Conservation (phyloP, 2,329 filamentous ascomycete species). For the Didymella segeticola region DNA sequence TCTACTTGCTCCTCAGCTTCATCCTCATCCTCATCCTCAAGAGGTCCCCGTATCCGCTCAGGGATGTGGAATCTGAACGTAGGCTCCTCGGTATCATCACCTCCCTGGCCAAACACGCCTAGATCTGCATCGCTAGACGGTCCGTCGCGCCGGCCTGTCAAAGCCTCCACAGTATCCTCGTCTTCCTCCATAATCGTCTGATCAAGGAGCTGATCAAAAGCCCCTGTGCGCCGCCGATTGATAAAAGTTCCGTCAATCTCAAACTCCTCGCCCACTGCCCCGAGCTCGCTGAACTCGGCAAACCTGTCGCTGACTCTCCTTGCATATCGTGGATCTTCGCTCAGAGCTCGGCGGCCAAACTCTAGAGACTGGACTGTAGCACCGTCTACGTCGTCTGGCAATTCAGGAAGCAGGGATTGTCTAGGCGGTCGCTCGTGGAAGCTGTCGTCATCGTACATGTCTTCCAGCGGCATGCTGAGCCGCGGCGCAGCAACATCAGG, state of each 20-base stretch:
- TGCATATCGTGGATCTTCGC: conserved; percentile 50
- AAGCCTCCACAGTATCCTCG: conserved; percentile 40
- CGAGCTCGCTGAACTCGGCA: conserved; percentile 53
- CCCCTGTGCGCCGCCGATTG: conserved; percentile 30
- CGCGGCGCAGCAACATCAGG: conserved; percentile 52
- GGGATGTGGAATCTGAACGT: conserved; percentile 50
- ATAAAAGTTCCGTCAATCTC: conserved; percentile 54
- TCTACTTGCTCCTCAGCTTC: conserved; percentile 18
- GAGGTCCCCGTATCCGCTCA: conserved; percentile 37
- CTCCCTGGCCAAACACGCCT: conserved; percentile 41
- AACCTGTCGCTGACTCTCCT: conserved; percentile 61
- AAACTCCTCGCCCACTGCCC: conserved; percentile 42
- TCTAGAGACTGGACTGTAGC: conserved; percentile 59
- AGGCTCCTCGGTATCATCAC: conserved; percentile 46
- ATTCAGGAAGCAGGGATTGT: conserved; percentile 44
- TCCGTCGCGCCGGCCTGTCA: conserved; percentile 41
- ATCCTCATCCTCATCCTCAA: conserved; percentile 23
- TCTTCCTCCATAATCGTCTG: conserved; percentile 41
- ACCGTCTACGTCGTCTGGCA: conserved; percentile 48
- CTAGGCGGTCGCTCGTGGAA: conserved; percentile 49
- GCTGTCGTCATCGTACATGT: conserved; percentile 53
- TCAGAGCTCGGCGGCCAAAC: conserved; percentile 51
- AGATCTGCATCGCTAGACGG: conserved; percentile 40
- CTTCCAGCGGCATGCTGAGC: conserved; percentile 51
- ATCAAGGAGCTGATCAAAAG: conserved; percentile 48